Evolutionary conservation across 2,329 filamentous ascomycete species (phyloP).

Genomic region (Chrysoporthe puriensis): DNA sequence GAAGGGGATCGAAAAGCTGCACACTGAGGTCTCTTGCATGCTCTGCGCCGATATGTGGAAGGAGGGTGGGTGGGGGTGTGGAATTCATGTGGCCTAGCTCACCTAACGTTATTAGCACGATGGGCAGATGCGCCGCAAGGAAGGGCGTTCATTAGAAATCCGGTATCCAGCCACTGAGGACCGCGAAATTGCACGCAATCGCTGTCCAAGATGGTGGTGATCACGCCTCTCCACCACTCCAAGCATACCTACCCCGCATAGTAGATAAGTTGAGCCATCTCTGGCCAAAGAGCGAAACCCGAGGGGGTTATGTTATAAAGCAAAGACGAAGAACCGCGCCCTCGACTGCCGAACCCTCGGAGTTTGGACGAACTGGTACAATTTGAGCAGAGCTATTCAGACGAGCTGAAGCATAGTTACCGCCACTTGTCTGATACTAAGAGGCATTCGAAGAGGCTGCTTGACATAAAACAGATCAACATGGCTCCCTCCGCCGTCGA

Average conservation of each 20-base stretch:
- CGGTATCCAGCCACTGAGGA: slow-evolving; percentile 20
- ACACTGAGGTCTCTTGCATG: background rate
- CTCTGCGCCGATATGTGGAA: background rate
- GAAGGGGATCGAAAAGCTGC: background rate
- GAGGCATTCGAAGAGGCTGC: background rate
- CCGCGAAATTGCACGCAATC: slow-evolving; percentile 26
- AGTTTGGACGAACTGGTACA: background rate
- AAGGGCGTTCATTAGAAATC: slow-evolving; percentile 22
- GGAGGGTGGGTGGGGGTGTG: background rate
- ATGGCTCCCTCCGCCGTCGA: slow-evolving; percentile 43
- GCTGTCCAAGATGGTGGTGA: slow-evolving; percentile 26
- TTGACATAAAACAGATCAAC: slow-evolving; percentile 36
- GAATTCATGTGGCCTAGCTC: slow-evolving; percentile 2
- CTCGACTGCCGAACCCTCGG: too few species aligned
- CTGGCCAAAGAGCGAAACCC: background rate
- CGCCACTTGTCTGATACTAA: background rate
- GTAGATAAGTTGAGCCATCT: slow-evolving; percentile 9
- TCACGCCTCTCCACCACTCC: background rate
- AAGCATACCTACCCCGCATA: slow-evolving; percentile 23
- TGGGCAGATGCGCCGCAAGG: background rate
- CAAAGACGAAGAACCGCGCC: background rate
- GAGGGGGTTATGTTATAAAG: slow-evolving; percentile 19
- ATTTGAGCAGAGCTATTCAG: background rate
- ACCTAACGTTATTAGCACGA: slow-evolving; percentile 2
- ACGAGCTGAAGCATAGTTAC: background rate